phyloP scores from a whole-genome alignment of 306 rosid genomes.

The Begonia masoniana region DNA sequence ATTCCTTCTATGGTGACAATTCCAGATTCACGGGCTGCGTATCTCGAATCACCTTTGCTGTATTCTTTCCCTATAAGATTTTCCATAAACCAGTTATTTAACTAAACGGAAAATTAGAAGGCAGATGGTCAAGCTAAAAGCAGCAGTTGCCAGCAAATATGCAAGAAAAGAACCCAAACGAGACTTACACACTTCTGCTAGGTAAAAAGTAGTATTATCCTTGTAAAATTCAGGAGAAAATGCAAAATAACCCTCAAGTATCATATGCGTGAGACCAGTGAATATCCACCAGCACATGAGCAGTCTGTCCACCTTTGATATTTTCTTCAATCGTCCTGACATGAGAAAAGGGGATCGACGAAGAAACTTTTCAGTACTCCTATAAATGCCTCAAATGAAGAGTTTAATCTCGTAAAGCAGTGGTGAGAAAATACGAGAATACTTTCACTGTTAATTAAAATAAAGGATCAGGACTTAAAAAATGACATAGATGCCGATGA shows the following conservation, averaged over 20 bases:
- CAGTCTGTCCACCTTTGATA: slow-evolving; percentile 47
- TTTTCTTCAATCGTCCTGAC: slow-evolving; percentile 49
- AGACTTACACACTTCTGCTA: slow-evolving; percentile 85
- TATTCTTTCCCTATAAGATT: slow-evolving; percentile 78
- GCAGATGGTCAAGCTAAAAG: too few relatives aligned
- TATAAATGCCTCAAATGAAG: too few relatives aligned
- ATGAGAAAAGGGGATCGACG: slow-evolving; percentile 2
- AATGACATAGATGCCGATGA: too few relatives aligned
- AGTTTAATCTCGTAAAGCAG: too few relatives aligned
- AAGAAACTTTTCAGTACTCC: too few relatives aligned
- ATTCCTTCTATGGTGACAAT: slow-evolving; percentile 64
- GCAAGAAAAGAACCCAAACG: background rate
- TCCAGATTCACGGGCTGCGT: slow-evolving; percentile 59
- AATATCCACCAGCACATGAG: slow-evolving; percentile 97
- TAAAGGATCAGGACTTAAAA: too few relatives aligned
- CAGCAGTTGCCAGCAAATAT: too few relatives aligned
- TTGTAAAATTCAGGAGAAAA: slow-evolving; percentile 74
- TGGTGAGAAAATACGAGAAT: too few relatives aligned
- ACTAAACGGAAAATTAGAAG: too few relatives aligned
- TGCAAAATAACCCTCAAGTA: slow-evolving; percentile 75
- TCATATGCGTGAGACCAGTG: slow-evolving; percentile 74
- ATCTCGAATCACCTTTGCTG: slow-evolving; percentile 97
- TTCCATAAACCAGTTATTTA: background rate
- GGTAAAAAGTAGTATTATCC: slow-evolving; percentile 52
- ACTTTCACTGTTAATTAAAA: too few relatives aligned